phyloP scores from a whole-genome alignment of 176 grass and related monocot genomes.

The Oryza nivara region DNA sequence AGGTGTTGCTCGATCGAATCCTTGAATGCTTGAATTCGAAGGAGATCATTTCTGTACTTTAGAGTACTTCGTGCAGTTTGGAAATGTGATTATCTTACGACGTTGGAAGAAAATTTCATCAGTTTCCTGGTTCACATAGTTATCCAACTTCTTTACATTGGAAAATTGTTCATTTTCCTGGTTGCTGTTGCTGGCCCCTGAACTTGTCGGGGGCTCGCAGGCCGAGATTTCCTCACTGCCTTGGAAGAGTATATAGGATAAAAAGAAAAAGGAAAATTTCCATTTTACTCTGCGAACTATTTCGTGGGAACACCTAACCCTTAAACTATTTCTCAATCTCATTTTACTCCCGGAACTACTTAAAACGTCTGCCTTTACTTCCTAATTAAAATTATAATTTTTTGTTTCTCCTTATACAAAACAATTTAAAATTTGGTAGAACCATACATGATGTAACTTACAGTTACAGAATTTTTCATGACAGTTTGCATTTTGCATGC shows the following conservation, averaged over 20 bases:
- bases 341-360: no score
- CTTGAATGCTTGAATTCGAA: not conserved
- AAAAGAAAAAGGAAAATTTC: not conserved
- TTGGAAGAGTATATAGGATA: no score
- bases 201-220: not conserved
- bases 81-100: not conserved
- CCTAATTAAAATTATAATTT: no score
- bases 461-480: no score
- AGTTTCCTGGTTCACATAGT: not conserved
- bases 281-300: not conserved
- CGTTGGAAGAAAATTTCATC: not conserved
- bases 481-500: no score
- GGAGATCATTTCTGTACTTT: not conserved
- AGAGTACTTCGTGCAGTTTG: not conserved
- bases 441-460: no score
- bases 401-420: not conserved
- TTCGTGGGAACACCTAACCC: not conserved
- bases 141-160: not conserved
- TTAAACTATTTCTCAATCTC: no score
- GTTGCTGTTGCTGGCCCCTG: not conserved
- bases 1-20: slow-evolving; percentile 21
- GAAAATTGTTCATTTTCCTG: not conserved
- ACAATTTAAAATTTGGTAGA: no score
- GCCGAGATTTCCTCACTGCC: not conserved
- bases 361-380: no score